These are phyloP conservation scores for Sherardia arvensis DNA, from an alignment of 257 asterid genomes.

Conservation along the genomic window DNA sequence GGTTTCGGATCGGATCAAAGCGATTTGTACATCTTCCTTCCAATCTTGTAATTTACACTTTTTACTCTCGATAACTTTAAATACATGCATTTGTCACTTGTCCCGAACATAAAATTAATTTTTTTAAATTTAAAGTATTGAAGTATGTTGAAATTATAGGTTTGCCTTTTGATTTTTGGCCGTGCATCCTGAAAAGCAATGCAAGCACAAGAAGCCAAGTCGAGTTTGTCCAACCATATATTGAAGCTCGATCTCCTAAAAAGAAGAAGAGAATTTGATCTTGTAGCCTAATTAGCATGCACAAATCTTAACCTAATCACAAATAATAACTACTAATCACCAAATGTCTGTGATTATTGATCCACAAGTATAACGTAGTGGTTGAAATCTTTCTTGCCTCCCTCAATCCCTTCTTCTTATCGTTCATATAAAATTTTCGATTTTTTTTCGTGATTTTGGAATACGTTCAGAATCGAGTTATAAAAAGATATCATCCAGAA, in stretches of 20 bases:
- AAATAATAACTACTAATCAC: constrained; percentile 6
- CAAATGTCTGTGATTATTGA: constrained; percentile 2
- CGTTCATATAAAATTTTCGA: no score
- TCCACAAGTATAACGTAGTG: constrained; percentile 6
- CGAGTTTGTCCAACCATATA: constrained; percentile 35
- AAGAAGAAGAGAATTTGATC: constrained; percentile 5
- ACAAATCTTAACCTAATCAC: constrained; percentile 33
- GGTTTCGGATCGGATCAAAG: no score
- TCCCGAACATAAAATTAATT: no score
- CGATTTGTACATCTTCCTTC: no score
- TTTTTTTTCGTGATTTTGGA: no score
- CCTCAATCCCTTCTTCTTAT: constrained; percentile 21
- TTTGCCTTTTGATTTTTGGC: neutral
- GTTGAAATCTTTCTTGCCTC: constrained; percentile 37
- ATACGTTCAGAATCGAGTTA: no score
- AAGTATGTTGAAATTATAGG: neutral
- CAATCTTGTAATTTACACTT: no score
- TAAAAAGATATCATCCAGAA: no score
- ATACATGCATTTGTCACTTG: no score
- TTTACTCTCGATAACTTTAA: no score
- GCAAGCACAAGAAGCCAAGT: constrained; percentile 24
- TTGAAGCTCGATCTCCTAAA: constrained; percentile 30
- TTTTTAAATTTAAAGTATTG: no score
- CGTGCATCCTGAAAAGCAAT: constrained; percentile 14
- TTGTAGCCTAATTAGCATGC: constrained; percentile 25